A percentile compares a stretch with the other conserved stretches of the same genome.
phyloP scores from a whole-genome alignment of 2,329 filamentous ascomycete species.

The Aphanocladium album region DNA sequence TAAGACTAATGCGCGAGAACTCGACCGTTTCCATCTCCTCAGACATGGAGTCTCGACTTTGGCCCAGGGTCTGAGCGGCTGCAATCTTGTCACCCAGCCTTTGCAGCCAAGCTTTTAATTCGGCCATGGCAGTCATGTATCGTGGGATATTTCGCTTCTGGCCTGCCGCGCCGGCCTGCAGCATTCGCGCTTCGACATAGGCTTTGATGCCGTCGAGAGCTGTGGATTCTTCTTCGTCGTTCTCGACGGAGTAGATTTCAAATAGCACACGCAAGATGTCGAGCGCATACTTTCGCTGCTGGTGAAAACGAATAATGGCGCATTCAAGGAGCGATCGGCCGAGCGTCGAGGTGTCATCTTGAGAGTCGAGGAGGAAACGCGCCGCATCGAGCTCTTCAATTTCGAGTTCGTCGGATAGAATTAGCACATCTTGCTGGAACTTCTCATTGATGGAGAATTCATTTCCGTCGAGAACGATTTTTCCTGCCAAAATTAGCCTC shows the following conservation, averaged over 20 bases:
- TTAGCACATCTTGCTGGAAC: constrained; percentile 76
- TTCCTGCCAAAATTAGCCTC: constrained; percentile 50
- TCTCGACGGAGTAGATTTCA: constrained; percentile 52
- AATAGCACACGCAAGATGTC: constrained; percentile 79
- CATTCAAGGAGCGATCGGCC: constrained; percentile 72
- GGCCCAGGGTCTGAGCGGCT: constrained; percentile 69
- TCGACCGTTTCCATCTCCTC: constrained; percentile 74
- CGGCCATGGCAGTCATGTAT: constrained; percentile 70
- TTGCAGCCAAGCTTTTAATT: constrained; percentile 72
- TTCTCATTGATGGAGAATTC: constrained; percentile 80
- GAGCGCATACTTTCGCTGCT: constrained; percentile 74
- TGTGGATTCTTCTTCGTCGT: constrained; percentile 52
- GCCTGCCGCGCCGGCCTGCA: constrained; percentile 29
- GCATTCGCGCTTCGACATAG: constrained; percentile 30
- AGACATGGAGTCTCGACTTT: constrained; percentile 46
- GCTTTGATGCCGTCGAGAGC: constrained; percentile 29
- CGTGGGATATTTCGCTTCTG: constrained; percentile 64
- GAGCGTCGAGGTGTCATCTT: constrained; percentile 61
- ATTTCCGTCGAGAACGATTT: constrained; percentile 64
- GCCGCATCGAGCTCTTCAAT: constrained; percentile 86
- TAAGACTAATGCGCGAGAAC: constrained; percentile 73
- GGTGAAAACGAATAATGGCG: constrained; percentile 82
- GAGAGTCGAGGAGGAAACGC: constrained; percentile 66
- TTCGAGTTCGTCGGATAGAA: constrained; percentile 82
- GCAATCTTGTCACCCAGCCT: constrained; percentile 71